Evolutionary conservation across 345 rosid species (phyloP), one percentile per base, ranked within the genome.

Genomic region (Sonneratia caseolaris): DNA sequence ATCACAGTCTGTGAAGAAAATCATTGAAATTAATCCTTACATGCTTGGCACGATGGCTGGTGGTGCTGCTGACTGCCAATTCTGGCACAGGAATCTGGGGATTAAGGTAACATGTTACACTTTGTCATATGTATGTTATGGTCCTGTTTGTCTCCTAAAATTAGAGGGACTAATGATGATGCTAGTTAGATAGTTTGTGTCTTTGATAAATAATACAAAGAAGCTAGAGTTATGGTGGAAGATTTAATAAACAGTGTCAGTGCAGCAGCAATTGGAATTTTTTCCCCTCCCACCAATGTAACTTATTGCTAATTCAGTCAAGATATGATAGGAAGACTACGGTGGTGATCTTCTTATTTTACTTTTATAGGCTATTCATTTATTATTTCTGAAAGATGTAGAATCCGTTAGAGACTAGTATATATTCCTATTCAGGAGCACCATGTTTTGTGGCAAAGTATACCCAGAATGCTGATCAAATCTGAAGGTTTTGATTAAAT

Each of bases 21-120:
- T 92, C 81, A 92, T 92, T 78, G 98, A 92, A 80, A 92, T 92
- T 71, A 92, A 92, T 72, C 98, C 98, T 19, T 85, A 92, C 70
- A 88, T 92, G 98, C 93, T 88, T 57, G 98, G 98, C 32, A 92
- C 95, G 32, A 92, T 92, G 97, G 98, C 96, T 78, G 98, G 98
- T 76, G 98, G 98, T 72, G 98, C 95, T 82, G 98, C 98, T 75
- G 96, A 92, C 70, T 92, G 98, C 79, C 96, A 90, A 78, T 90
- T 92, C 79, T 92, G 98, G 98, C 98, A 92, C 79, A 86, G 96
- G 71, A 92, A 92, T 82, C 84, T 92, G 8, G 98, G 97, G 56
- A 92, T 89, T 74, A 92, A 90, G 98, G 98, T 90, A 83, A 61
- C 37, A n/a, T 4, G 21, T 48, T 42, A 24, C 51, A 69, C n/a